Percentiles rank a stretch among this genome's conserved stretches.
phyloP scores from a whole-genome alignment of 2,329 filamentous ascomycete species.

The Pestalotiopsis sp. region DNA sequence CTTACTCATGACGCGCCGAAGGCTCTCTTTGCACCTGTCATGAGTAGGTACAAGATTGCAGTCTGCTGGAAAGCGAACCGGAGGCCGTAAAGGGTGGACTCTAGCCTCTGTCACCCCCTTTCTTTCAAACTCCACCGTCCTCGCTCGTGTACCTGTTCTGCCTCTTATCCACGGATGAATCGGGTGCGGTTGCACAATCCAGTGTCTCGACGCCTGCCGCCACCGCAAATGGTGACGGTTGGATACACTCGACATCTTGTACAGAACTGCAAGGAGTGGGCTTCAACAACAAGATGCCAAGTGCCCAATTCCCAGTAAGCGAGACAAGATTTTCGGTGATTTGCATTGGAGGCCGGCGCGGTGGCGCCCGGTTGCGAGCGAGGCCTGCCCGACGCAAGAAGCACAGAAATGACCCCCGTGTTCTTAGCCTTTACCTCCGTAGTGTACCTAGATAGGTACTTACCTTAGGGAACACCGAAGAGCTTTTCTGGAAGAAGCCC shows the following conservation, averaged over 20 bases:
- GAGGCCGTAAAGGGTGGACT: not conserved
- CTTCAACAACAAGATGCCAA: not conserved
- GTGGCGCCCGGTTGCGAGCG: not conserved
- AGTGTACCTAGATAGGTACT: not conserved
- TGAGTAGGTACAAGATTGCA: too few species aligned
- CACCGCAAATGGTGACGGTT: not conserved
- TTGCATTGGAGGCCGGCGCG: not conserved
- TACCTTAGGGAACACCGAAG: not conserved
- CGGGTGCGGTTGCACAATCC: not conserved
- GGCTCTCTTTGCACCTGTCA: too few species aligned
- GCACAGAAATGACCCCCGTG: not conserved
- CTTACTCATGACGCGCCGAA: too few species aligned
- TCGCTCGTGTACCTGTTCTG: not conserved
- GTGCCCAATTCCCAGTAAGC: not conserved
- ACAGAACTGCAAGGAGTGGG: not conserved
- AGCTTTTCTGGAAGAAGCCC: slow-evolving; percentile 5
- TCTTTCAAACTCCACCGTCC: not conserved
- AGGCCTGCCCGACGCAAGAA: not conserved
- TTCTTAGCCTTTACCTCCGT: not conserved
- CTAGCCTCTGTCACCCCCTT: not conserved
- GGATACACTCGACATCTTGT: not conserved
- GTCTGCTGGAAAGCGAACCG: too few species aligned
- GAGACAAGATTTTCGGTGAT: not conserved
- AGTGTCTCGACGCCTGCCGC: too few species aligned
- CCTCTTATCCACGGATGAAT: not conserved